phyloP scores from a whole-genome alignment of 352 stramenopile genomes.

The Phytophthora aleatoria region DNA sequence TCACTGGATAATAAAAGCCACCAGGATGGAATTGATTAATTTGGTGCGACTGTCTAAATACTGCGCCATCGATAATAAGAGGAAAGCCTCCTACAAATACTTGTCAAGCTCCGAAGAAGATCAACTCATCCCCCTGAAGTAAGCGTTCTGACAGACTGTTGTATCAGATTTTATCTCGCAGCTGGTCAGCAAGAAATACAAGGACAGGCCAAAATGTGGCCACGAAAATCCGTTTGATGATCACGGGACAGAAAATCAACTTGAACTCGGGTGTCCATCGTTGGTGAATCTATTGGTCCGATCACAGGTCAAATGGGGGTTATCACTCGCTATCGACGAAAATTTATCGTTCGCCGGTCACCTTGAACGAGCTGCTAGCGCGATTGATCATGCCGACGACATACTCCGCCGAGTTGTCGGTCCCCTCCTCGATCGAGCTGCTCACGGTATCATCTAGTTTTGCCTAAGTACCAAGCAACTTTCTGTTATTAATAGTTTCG shows the following conservation, averaged over 20 bases:
- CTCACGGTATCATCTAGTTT: conserved; percentile 16
- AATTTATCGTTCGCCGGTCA: conserved; percentile 4
- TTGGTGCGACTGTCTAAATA: conserved; percentile 20
- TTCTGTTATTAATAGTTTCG: neutral
- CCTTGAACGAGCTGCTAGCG: conserved; percentile 3
- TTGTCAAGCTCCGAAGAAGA: conserved; percentile 4
- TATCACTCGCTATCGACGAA: neutral
- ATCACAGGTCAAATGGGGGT: neutral
- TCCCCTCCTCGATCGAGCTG: neutral
- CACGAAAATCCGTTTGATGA: conserved; percentile 6
- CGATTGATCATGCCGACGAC: conserved; percentile 10
- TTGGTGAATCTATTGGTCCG: neutral
- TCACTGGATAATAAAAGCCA: conserved; percentile 10
- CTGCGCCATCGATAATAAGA: neutral
- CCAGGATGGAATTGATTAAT: conserved; percentile 20
- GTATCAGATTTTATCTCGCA: neutral
- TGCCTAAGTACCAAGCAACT: conserved; percentile 6
- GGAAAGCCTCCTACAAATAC: neutral
- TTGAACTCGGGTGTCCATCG: neutral
- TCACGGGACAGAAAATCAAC: neutral
- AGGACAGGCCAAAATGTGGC: conserved; percentile 8
- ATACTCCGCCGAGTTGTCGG: neutral
- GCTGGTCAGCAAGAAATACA: conserved; percentile 2
- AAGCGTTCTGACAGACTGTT: conserved; percentile 12
- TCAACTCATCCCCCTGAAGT: conserved; percentile 8